These are phyloP conservation scores for Triglochin maritima DNA, from an alignment of 106 monocot species.

Conservation along the genomic window DNA sequence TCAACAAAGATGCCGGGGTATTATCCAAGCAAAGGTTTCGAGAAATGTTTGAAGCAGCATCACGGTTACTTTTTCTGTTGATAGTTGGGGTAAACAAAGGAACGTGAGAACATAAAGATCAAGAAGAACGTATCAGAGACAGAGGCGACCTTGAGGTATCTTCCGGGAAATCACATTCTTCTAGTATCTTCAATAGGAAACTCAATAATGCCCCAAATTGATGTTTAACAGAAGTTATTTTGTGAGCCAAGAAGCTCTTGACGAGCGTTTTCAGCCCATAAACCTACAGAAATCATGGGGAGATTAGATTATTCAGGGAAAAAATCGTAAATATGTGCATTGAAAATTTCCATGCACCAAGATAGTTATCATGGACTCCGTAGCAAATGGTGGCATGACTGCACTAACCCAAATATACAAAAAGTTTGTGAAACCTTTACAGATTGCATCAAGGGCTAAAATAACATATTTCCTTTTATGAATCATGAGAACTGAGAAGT, in stretches of 20 bases:
- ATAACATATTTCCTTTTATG: too few species aligned
- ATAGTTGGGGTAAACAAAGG: too few species aligned
- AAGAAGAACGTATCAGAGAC: neutral
- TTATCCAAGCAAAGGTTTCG: too few species aligned
- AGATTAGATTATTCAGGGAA: neutral
- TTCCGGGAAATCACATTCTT: constrained; percentile 23
- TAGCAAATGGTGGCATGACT: too few species aligned
- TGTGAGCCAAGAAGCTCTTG: constrained; percentile 42
- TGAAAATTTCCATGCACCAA: neutral
- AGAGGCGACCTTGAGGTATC: constrained; percentile 25
- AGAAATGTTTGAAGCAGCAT: too few species aligned
- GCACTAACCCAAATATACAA: too few species aligned
- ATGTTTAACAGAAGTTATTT: constrained; percentile 12
- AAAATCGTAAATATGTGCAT: neutral
- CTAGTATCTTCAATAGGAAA: constrained; percentile 41
- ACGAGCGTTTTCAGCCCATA: constrained; percentile 72
- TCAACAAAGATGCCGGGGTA: too few species aligned
- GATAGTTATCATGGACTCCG: too few species aligned
- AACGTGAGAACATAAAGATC: neutral
- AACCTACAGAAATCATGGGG: constrained; percentile 29
- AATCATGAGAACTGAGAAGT: too few species aligned
- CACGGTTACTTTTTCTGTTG: too few species aligned
- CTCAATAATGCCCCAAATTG: constrained; percentile 28
- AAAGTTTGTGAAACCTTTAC: too few species aligned
- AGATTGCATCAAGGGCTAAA: too few species aligned